Base-by-base conservation (phyloP, 306 rosid species). In the Lathyrus tuberosus region DNA sequence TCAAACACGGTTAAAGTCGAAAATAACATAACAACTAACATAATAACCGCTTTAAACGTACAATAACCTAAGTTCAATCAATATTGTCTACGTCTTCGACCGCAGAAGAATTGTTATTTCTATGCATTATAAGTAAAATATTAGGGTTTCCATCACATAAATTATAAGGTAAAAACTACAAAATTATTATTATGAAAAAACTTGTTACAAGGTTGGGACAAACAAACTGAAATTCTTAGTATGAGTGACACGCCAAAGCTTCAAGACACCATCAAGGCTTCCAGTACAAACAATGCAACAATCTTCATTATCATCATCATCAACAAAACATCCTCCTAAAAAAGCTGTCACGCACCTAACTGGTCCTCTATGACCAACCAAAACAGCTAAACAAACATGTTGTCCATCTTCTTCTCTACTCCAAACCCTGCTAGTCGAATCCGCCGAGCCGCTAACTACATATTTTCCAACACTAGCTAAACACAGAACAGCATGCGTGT, bases 341-440 rank as follows among this genome's bases (percentile, higher is more conserved):
- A 81, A 67, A 3, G 88, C 89, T 14, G 84, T n/a, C 5, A 88
- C 69, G 42, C 90, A 90, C 61, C 97, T 77, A 63, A 94, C 77
- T 2, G 97, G 98, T 1, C 97, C 97, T 61, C 95, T 84, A 10
- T 94, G 98, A n/a, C 98, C 97, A 5, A 83, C 88, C 15, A 94
- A 69, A 17, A 90, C 87, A 0, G 98, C 91, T n/a, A 90, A 20
- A 61, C 95, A 94, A 4, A 77, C 70, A 83, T 94, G 97, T 59
- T 74, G 81, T 1, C 89, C 88, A 43, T 86, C 91, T 48, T 69
- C 63, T 7, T 79, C 92, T 72, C 96, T 80, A 4, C 40, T 58
- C 97, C 97, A 94, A 63, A 94, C 87, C 72, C 96, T 80, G 57
- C 96, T 62, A 0, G 97, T 88, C 28, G 92, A 78, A 76, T 94